These are phyloP conservation scores for Chytriomyces hyalinus DNA, from an alignment of 192 early-diverging fungal genomes.

Conservation along the genomic window DNA sequence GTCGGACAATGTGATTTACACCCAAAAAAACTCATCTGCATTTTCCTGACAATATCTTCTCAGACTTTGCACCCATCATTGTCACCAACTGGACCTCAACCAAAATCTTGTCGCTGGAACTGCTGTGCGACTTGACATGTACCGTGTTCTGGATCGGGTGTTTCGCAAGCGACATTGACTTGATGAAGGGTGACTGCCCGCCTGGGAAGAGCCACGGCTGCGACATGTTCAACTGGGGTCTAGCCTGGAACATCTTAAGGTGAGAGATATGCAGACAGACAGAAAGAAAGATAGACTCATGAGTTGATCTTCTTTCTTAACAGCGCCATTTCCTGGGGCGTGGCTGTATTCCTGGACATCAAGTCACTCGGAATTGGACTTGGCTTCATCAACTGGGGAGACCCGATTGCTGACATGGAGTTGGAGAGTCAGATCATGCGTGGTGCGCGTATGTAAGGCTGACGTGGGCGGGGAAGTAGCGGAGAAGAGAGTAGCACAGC, in stretches of 20 bases:
- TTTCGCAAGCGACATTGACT: conserved; percentile 28
- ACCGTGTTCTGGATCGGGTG: conserved; percentile 41
- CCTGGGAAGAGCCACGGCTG: conserved; percentile 37
- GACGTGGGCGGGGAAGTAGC: too few relatives aligned
- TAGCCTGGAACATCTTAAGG: conserved; percentile 43
- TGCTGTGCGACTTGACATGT: conserved; percentile 36
- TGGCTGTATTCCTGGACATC: conserved; percentile 25
- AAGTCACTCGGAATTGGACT: conserved; percentile 26
- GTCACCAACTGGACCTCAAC: conserved; percentile 48
- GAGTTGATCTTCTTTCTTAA: not conserved
- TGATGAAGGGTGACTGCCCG: conserved; percentile 40
- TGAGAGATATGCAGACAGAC: not conserved
- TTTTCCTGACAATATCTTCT: not conserved
- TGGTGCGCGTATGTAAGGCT: conserved; percentile 23
- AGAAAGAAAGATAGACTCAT: not conserved
- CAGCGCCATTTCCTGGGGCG: conserved; percentile 31
- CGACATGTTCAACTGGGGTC: conserved; percentile 47
- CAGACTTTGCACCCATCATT: conserved; percentile 47
- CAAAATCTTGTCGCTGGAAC: conserved; percentile 38
- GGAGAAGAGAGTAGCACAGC: too few relatives aligned
- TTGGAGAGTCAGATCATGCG: conserved; percentile 40
- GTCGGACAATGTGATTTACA: conserved; percentile 42
- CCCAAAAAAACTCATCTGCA: not conserved
- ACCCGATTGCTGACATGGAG: conserved; percentile 41
- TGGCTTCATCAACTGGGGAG: conserved; percentile 37